Evolutionary conservation across 129 eudicot species (phyloP), one percentile per base, ranked within the genome.

Genomic region (Flaveria sonorensis): DNA sequence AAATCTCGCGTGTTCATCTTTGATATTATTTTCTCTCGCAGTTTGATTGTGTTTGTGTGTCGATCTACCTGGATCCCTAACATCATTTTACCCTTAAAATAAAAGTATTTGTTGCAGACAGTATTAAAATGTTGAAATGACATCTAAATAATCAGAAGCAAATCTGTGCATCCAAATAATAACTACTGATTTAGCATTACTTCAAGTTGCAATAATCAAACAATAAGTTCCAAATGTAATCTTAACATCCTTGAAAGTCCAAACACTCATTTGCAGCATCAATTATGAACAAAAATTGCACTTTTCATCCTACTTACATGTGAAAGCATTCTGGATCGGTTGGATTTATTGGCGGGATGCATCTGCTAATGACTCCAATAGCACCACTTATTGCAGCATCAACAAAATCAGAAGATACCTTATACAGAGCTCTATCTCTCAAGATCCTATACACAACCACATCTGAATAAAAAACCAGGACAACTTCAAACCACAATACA

Each of bases 301-400:
- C 14, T 52, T 23, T 45, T 21, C 20, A 68, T 57, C 48, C 60
- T 70, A 89, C 96, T 89, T 55, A 94, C 98, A 94, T 94, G 90
- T 94, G 97, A 87, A 94, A 91, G 89, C 98, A 94, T 80, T 94
- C 98, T 7, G 97, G 98, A 84, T 94, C 98, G n/a, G 98, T 94
- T 51, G 98, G 98, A 83, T 94, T 94, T 47, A 94, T 94, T 45
- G 98, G 97, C 43, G 98, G 97, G 63, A 94, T 94, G 79, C 98
- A 94, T 83, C 98, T 87, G 79, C 87, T 94, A 60, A 94, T 94
- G 79, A 94, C 97, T 67, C 97, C 98, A 85, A 91, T 85, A 68
- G 98, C 98, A 81, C 98, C 98, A 83, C 86, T 91, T 71, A 85
- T 91, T 61, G 98, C 98, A 45, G 98, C 98, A 82, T 94, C 98